Conservation (phyloP, 768 basidiomycete genomes). For the Mycena vitilis region DNA sequence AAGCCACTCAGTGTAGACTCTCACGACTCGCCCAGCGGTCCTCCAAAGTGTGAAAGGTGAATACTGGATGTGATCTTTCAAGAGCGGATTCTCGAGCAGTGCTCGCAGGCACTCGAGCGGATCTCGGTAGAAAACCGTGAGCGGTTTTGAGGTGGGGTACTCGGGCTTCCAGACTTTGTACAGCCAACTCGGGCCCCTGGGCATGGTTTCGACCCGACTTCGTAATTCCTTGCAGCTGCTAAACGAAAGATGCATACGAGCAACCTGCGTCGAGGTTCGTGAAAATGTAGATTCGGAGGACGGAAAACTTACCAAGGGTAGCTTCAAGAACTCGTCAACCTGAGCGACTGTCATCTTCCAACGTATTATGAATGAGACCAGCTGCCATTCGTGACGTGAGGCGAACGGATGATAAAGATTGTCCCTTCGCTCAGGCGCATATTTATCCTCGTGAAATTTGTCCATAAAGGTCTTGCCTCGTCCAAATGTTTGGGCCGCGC, state of each 20-base stretch:
- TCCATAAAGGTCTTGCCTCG: background rate
- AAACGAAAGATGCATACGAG: conserved; percentile 6
- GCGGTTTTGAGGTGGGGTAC: background rate
- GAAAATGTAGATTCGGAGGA: background rate
- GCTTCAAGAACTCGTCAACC: background rate
- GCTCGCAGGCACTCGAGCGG: background rate
- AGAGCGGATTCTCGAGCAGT: conserved; percentile 1
- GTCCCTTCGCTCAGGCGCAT: background rate
- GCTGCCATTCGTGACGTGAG: background rate
- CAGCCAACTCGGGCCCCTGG: conserved; percentile 10
- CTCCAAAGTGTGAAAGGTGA: conserved; percentile 31
- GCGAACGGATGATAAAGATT: background rate
- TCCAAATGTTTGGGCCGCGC: background rate
- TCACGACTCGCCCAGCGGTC: conserved; percentile 21
- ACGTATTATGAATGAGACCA: background rate
- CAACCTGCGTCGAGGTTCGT: background rate
- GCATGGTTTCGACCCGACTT: background rate
- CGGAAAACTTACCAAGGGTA: background rate
- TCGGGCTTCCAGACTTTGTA: background rate
- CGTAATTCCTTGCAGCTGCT: background rate
- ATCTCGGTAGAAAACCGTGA: conserved; percentile 9
- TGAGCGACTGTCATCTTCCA: background rate
- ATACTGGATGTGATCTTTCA: conserved; percentile 3
- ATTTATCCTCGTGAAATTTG: background rate
- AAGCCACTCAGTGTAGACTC: conserved; percentile 41